Base-by-base conservation (phyloP, 805 yeast genomes). In the Candida railenensis region DNA sequence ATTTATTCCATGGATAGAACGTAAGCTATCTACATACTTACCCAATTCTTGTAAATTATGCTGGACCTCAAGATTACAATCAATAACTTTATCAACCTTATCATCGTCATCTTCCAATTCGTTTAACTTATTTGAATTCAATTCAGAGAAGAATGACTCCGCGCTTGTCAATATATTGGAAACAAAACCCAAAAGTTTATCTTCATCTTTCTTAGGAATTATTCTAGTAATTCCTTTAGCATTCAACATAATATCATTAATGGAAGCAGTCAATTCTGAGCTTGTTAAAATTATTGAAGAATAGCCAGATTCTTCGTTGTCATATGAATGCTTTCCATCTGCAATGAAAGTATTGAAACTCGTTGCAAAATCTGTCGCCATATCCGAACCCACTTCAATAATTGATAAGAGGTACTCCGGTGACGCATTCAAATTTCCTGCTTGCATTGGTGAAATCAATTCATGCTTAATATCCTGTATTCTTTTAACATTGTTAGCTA, bases 301-400 rank as follows among this genome's bases (percentile, higher is more conserved):
- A 54, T 83, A 88, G 49, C 82, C 87, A 22, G 82, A 78, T 36
- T 67, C 68, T 5, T 64, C 66, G 39, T 67, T 66, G 25, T 62
- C 58, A 34, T 66, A 64, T 5, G 64, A 53, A 44, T 76, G 73
- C 43, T 80, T 81, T 4, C 92, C 95, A 59, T 87, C 96, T 3
- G 86, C 90, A 44, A 89, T 71, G 57, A 80, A 85, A 44, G 80
- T 76, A 60, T 85, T 87, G 71, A 88, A 89, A 4, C 84, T 80
- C 21, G 83, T 79, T 3, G 96, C 87, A 63, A 90, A 88, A 34
- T 85, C 91, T 4, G 91, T 87, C 0, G 91, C 89, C 14, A 79
- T 69, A 34, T 82, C 78, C 0, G 89, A 79, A 16, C 85, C 77
- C 52, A 83, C 78, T 59, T 90, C 96, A 51, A 84, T 71, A 36